These are phyloP conservation scores for Naegleria gruberi DNA, from an alignment of 208 protist species.

Conservation along the genomic window DNA sequence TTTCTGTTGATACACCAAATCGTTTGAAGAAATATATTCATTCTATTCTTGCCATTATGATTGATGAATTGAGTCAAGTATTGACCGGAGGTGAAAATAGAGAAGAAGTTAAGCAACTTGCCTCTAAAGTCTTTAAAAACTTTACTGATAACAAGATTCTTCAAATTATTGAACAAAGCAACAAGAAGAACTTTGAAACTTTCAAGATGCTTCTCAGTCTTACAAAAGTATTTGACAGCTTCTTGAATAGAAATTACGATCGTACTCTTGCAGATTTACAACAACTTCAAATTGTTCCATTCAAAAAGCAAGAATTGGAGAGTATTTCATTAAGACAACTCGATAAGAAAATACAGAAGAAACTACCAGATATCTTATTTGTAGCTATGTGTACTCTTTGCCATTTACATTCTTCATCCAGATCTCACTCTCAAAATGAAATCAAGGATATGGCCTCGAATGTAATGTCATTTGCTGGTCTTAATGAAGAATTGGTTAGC, in stretches of 20 bases:
- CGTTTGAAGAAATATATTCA: neutral
- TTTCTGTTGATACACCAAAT: neutral
- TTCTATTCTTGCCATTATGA: neutral
- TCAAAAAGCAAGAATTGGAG: neutral
- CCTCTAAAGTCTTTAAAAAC: neutral
- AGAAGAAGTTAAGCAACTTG: neutral
- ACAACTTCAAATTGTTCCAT: neutral
- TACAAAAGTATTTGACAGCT: neutral
- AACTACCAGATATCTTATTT: neutral
- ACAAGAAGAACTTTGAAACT: neutral
- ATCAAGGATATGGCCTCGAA: neutral
- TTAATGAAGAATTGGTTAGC: neutral
- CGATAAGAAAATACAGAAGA: neutral
- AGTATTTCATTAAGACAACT: neutral
- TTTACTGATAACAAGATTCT: neutral
- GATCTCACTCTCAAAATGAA: neutral
- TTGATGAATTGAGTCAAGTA: neutral
- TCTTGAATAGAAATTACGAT: neutral
- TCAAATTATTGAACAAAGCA: neutral
- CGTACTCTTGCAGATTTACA: neutral
- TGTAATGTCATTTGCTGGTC: neutral
- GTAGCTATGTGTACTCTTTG: neutral
- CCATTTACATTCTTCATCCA: neutral
- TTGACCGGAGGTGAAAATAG: neutral
- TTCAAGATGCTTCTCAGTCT: neutral